phyloP scores from a whole-genome alignment of 208 protist genomes.

The Trypanosoma platydactyli region DNA sequence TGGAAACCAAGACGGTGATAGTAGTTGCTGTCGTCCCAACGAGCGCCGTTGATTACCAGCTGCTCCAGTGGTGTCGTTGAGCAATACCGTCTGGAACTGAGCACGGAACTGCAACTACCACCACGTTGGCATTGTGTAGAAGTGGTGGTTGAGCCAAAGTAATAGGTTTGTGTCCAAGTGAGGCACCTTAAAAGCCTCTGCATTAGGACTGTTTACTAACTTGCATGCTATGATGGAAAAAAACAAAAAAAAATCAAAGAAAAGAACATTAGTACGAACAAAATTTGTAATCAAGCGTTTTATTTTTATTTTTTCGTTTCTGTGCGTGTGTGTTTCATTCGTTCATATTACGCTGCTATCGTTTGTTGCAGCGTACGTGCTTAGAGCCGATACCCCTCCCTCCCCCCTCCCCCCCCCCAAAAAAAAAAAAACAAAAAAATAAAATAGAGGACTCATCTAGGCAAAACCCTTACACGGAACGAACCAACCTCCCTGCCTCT shows the following conservation, averaged over 20 bases:
- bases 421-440: too few species aligned
- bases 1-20: constrained; percentile 70
- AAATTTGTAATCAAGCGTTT: constrained; percentile 1
- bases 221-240: neutral
- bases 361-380: too few species aligned
- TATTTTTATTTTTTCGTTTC: neutral
- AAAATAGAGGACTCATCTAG: neutral
- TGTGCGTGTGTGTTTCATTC: too few species aligned
- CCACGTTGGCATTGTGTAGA: neutral
- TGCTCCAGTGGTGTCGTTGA: constrained; percentile 24
- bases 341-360: too few species aligned
- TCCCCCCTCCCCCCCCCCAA: too few species aligned
- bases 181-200: neutral
- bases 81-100: neutral
- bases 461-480: neutral
- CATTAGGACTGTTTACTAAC: constrained; percentile 1
- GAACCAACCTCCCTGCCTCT: too few species aligned
- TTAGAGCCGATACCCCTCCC: too few species aligned
- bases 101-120: neutral
- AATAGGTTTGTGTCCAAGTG: neutral
- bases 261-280: neutral
- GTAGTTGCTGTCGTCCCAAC: constrained; percentile 44
- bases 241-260: constrained; percentile 6
- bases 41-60: constrained; percentile 36
- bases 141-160: too few species aligned